Percentiles rank a stretch among this genome's conserved stretches.
Conservation (phyloP, 1,284 basidiomycete genomes). For the Leccinum griseonigrum region DNA sequence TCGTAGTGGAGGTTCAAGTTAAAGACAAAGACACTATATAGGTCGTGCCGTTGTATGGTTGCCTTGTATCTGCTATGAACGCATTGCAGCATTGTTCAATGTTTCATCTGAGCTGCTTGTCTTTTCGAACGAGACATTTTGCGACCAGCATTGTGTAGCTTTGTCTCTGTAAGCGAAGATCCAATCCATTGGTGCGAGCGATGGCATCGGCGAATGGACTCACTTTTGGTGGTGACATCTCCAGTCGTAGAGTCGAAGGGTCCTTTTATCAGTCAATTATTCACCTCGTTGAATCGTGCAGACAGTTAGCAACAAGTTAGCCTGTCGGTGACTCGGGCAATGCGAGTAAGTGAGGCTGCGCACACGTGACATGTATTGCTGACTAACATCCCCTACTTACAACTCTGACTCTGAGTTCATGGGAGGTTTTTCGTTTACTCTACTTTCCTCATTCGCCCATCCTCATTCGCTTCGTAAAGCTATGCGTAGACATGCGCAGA, state of each 20-base stretch:
- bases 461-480: slow-evolving; percentile 90
- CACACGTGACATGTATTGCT: too few relatives aligned
- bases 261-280: slow-evolving; percentile 32
- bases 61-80: too few relatives aligned
- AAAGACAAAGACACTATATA: too few relatives aligned
- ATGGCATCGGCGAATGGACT: slow-evolving; percentile 2
- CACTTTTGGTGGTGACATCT: slow-evolving; percentile 24
- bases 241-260: slow-evolving; percentile 27
- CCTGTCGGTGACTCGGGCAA: too few relatives aligned
- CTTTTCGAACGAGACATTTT: slow-evolving; percentile 55
- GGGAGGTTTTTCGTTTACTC: slow-evolving; percentile 44
- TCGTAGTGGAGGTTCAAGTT: too few relatives aligned
- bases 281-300: too few relatives aligned
- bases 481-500: slow-evolving; percentile 95
- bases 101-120: slow-evolving; percentile 36
- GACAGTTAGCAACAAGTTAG: too few relatives aligned
- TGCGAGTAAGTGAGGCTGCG: too few relatives aligned
- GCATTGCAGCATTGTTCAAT: too few relatives aligned
- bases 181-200: background rate
- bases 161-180: slow-evolving; percentile 43
- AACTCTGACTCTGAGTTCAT: too few relatives aligned
- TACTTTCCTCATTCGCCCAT: slow-evolving; percentile 91
- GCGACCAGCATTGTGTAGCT: slow-evolving; percentile 57
- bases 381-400: too few relatives aligned
- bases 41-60: too few relatives aligned